A percentile compares a stretch with the other conserved stretches of the same genome.
Evolutionary conservation across 768 basidiomycete species (phyloP).

Genomic region (Tubosaeta sp.): DNA sequence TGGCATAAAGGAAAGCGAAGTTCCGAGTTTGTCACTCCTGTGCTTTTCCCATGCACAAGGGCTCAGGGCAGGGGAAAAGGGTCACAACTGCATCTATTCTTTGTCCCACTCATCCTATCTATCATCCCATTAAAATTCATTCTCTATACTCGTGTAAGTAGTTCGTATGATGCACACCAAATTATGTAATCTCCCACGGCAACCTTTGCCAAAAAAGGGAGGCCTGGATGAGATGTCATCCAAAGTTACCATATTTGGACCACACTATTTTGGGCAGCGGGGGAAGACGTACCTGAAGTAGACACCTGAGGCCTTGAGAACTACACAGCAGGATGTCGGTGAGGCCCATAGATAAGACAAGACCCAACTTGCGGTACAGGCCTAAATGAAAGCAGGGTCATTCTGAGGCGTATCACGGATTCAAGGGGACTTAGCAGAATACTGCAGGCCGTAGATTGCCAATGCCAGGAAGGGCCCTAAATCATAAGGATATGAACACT

Average conservation of each 20-base stretch:
- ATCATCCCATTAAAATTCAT: not conserved
- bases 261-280: too few relatives aligned
- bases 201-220: too few relatives aligned
- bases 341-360: not conserved
- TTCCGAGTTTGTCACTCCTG: not conserved
- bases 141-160: not conserved
- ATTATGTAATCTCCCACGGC: too few relatives aligned
- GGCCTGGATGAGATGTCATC: too few relatives aligned
- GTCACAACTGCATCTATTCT: not conserved
- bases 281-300: too few relatives aligned
- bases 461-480: slow-evolving; percentile 71
- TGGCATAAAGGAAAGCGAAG: not conserved
- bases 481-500: slow-evolving; percentile 1
- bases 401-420: slow-evolving; percentile 60
- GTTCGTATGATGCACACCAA: too few relatives aligned
- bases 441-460: slow-evolving; percentile 79
- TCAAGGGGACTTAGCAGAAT: slow-evolving; percentile 59
- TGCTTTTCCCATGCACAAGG: not conserved
- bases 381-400: slow-evolving; percentile 62
- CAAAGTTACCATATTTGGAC: too few relatives aligned
- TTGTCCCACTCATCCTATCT: not conserved
- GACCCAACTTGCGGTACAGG: slow-evolving; percentile 63
- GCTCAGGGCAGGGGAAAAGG: not conserved
- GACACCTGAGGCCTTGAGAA: too few relatives aligned
- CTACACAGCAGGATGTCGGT: slow-evolving; percentile 39